Base-by-base conservation (phyloP, 2,329 filamentous ascomycete species). In the Monosporascus sp. region DNA sequence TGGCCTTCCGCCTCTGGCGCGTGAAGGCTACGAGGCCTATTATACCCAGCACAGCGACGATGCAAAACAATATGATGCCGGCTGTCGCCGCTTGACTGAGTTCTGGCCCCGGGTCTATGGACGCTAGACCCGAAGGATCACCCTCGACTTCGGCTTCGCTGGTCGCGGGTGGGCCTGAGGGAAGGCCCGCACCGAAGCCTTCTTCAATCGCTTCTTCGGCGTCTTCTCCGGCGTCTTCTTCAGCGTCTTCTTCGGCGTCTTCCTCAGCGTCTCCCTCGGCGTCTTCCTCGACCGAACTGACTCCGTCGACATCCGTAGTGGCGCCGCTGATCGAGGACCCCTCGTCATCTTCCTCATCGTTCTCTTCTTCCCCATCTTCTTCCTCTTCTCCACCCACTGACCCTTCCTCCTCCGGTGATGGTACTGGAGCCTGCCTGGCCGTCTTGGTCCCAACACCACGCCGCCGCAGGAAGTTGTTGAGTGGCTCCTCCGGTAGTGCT, bases 391-490 rank as follows among this genome's bases (percentile, higher is more conserved):
- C 49, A 5, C 48, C 50, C 17, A 38, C 52, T 7, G 49, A 24
- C 11, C 43, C 55, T 19, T 50, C 52, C 35, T 37, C 48, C 8
- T 44, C 41, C 8, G 50, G 31, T 16, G 43, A 16, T 6, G 48
- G 37, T 11, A 37, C 17, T 45, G 26, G 27, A 43, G 26, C 24
- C 45, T 58, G 55, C 37, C 58, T 55, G 4, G 45, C 26, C n/a
- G 41, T 37, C 9, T 54, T 31, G 1, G 49, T 53, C 19, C 22
- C 22, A 16, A 57, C 35, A 1, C 55, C 35, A 35, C 62, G 55
- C 45, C 61, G 50, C 24, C 46, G 48, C 4, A 63, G 60, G 51
- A 63, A 63, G 50, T 63, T 62, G 50, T 62, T 52, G 16, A 63
- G 56, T 19, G 58, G 58, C 7, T 63, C 57, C 24, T 55, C 53